Evolutionary conservation across 306 rosid species (phyloP), one percentile per base, ranked within the genome.

Genomic region (Betula pendula): DNA sequence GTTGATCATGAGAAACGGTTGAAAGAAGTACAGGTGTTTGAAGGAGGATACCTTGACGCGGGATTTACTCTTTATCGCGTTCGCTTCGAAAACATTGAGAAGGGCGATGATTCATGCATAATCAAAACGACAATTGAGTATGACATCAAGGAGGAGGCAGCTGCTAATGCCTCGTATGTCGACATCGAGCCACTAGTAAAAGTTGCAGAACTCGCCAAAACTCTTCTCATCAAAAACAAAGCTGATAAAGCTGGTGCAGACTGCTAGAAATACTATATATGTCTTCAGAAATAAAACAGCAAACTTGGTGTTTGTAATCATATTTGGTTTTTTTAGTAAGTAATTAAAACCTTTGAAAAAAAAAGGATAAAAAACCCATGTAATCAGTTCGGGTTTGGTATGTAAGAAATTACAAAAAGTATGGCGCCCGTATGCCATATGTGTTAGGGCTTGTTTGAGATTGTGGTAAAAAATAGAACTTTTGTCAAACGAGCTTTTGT

Each of bases 81-180:
- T 53, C 81, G 81, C 19, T 40, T 77, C 7, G 82, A 86, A 49
- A 42, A 83, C 31, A 29, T 42, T 0, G 85, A 86, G 62, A 75
- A 44, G 25, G 63, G 9, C 14, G 13, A 40, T 25, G 15, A n/a
- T 16, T 70, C 80, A 62, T 67, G 78, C 81, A 29, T 81, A 10
- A 51, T 83, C 48, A 86, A 73, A 74, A 25, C 78, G 27, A 49
- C 75, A 3, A 12, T 83, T 1, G 80, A 86, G 16, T 86, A 75
- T 22, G 81, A 83, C 14, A 51, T 83, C 43, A 83, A 83, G 62
- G 89, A 83, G 10, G 87, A 86, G 11, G 80, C 85, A 44, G 81
- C 87, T 67, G 71, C 75, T 27, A 81, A 75, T 58, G 74, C 40
- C 76, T 77, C 89, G 2, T 19, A 80, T 7, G 72, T 56, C 22